Percentiles rank a stretch among this genome's conserved stretches.
Evolutionary conservation across 2,329 filamentous ascomycete species (phyloP).

Genomic region (Aspergillus sp.): DNA sequence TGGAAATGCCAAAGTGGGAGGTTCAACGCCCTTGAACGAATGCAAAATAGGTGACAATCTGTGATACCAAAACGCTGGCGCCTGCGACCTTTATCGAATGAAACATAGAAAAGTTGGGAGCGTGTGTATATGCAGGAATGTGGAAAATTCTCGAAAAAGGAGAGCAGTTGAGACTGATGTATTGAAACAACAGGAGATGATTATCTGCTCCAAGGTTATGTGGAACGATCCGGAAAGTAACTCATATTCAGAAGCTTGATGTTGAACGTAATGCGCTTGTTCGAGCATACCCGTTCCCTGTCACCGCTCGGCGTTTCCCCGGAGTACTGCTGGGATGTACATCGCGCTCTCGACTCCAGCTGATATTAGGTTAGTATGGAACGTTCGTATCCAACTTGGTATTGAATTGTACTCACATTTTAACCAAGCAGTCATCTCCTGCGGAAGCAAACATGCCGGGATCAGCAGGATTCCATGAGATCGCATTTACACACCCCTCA

Average conservation of each 20-base stretch:
- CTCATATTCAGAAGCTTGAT: constrained; percentile 26
- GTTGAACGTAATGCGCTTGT: constrained; percentile 45
- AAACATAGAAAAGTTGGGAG: constrained; percentile 16
- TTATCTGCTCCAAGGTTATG: not conserved
- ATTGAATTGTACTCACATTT: constrained; percentile 64
- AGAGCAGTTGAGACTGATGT: constrained; percentile 2
- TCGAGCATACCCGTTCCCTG: constrained; percentile 36
- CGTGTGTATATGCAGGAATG: constrained; percentile 22
- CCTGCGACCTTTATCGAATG: constrained; percentile 26
- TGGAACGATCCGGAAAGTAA: not conserved
- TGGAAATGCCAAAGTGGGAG: constrained; percentile 12
- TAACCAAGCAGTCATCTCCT: constrained; percentile 80
- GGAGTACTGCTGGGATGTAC: constrained; percentile 23
- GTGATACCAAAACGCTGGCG: constrained; percentile 22
- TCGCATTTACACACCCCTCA: constrained; percentile 76
- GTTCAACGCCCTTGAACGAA: constrained; percentile 13
- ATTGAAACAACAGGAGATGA: not conserved
- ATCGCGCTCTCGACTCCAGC: constrained; percentile 38
- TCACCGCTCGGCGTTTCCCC: constrained; percentile 29
- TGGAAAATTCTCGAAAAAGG: not conserved
- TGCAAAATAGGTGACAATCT: constrained; percentile 19
- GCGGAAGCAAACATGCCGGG: constrained; percentile 85
- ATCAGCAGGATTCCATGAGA: constrained; percentile 84
- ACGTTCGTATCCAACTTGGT: not conserved
- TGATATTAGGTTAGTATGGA: constrained; percentile 15